Base-by-base conservation (phyloP, 495 filamentous ascomycete genomes). In the Neurospora sublineolata region DNA sequence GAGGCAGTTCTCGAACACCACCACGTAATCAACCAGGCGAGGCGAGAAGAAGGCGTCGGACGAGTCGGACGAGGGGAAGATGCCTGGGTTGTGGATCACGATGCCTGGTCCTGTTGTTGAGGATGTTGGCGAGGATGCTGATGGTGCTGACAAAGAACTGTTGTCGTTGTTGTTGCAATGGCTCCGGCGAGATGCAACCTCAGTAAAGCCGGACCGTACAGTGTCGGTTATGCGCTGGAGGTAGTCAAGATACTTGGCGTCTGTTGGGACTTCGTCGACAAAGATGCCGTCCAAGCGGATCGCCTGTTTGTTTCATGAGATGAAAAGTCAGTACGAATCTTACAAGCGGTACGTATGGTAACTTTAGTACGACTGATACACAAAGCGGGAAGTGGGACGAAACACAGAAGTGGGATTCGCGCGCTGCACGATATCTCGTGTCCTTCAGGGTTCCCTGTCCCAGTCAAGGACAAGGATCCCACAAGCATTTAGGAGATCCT, bases 41-140 rank as follows among this genome's bases (percentile, higher is more conserved):
- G 44, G 40, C 14, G 76, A 69, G 18, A 76, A 72, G 64, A 76
- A 73, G 3, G 52, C 52, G 71, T 79, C 77, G 20, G 77, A 74
- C 2, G 70, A 69, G 23, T 72, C 69, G 18, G 39, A 40, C 23
- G 76, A 68, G 14, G 75, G 72, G 64, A 76, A 73, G 11, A 79
- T 72, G 2, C 77, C 79, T 37, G 76, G 79, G 70, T 79, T 80
- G 74, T 75, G 78, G 37, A 75, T 70, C 12, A 79, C 44, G 16
- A 68, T 60, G 10, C 52, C 52, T 4, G 23, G 23, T 16, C 23
- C 23, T 33, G 52, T 33, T 7, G 37, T 27, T 58, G 23, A 18
- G n/a, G 30, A 18, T 58, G 33, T 14, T 30, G 14, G 7, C 27
- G 67, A 9, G 2, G 20, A 30, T 40, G 33, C 6, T 36, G 33